Percentiles rank a stretch among this genome's conserved stretches.
Evolutionary conservation across 1,284 basidiomycete species (phyloP).

Genomic region (Ceratobasidium sp.): DNA sequence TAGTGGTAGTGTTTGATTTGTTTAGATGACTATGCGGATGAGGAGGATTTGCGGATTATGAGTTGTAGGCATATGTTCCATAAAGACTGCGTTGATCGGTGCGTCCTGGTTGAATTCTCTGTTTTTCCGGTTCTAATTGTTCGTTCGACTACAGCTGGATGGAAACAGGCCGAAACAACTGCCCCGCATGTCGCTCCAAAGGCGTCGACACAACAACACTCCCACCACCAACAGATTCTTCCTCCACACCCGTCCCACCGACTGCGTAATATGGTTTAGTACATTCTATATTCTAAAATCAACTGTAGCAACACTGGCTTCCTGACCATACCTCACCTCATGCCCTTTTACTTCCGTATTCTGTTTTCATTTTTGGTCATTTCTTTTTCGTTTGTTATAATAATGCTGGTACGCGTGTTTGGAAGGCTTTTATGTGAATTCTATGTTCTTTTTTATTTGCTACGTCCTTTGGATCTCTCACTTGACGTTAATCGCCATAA

Average conservation of each 20-base stretch:
- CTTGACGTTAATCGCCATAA: no score
- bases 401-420: no score
- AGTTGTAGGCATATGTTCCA: constrained; percentile 89
- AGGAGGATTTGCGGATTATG: constrained; percentile 83
- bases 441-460: no score
- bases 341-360: no score
- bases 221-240: constrained; percentile 8
- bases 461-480: no score
- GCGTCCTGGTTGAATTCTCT: neutral
- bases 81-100: constrained; percentile 80
- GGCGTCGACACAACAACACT: constrained; percentile 45
- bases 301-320: no score
- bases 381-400: no score
- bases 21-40: constrained; percentile 80
- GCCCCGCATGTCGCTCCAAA: constrained; percentile 84
- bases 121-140: neutral
- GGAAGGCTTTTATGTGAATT: no score
- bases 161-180: constrained; percentile 86
- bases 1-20: constrained; percentile 79
- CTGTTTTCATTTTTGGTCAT: no score
- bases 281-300: no score
- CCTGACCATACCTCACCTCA: no score
- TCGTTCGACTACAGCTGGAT: constrained; percentile 71
- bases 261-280: no score
- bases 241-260: neutral